Base-by-base conservation (phyloP, 768 basidiomycete genomes). In the Termitomyces heimii region DNA sequence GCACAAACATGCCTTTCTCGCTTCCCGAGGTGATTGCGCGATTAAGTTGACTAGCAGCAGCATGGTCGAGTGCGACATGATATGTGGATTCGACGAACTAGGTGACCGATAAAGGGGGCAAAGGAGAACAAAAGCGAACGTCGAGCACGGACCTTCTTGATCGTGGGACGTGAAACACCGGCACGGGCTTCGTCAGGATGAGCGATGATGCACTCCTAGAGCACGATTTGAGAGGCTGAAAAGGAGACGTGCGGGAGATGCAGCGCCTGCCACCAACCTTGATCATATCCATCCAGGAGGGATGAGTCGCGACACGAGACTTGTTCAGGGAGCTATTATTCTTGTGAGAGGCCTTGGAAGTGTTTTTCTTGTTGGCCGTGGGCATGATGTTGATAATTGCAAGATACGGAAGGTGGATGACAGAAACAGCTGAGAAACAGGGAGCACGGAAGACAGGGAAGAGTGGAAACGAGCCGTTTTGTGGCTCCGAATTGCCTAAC, bases 81-180 rank as follows among this genome's bases (percentile, higher is more conserved):
- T 93, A 96, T 67, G 82, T 88, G 62, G 82, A 77, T 74, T 92
- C 90, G 56, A 95, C 84, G 71, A 93, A 81, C 92, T 94, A 58
- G 5, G 22, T 20, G 13, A 50, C 54, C 44, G 57, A 55, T 55
- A 60, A 60, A 60, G 57, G 58, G 52, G 39, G 55, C 53, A 47
- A 54, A 53, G 56, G 44, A 49, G 57, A 22, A 53, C 56, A 50
- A 55, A 50, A 50, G 54, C n/a, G 48, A 54, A 56, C 53, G 47
- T 37, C 55, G 55, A 56, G 60, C 58, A 57, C 69, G 40, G 46
- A 82, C 86, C 77, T 75, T 92, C 85, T 96, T 96, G 77, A 95
- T 89, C 29, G 75, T 80, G 16, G 84, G 81, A 56, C 94, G 82
- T 42, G 91, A 93, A 60, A 93, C 92, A 63, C 91, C 92, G 53